Evolutionary conservation across 352 stramenopile species (phyloP).

Genomic region (Globisporangium yorkense): DNA sequence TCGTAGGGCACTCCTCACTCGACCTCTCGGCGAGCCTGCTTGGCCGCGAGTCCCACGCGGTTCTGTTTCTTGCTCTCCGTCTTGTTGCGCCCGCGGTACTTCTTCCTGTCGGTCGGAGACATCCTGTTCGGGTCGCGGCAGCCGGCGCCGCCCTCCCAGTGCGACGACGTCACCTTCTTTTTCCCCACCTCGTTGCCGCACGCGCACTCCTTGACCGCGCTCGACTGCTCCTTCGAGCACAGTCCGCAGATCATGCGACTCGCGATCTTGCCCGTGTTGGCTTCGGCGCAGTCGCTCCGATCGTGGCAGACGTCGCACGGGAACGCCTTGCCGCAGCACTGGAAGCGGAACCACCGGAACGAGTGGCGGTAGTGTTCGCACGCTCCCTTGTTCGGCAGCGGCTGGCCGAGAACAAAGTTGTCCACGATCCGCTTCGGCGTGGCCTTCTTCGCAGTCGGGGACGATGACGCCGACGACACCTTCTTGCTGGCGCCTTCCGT

Average conservation of each 20-base stretch:
- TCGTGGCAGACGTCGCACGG: slow-evolving; percentile 81
- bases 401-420: slow-evolving; percentile 59
- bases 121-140: slow-evolving; percentile 62
- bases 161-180: slow-evolving; percentile 33
- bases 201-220: slow-evolving; percentile 60
- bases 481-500: background rate
- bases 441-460: slow-evolving; percentile 22
- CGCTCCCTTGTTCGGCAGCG: slow-evolving; percentile 57
- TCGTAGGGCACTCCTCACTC: background rate
- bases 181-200: slow-evolving; percentile 66
- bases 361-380: slow-evolving; percentile 83
- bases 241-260: slow-evolving; percentile 81
- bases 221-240: slow-evolving; percentile 80
- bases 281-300: slow-evolving; percentile 55
- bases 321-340: slow-evolving; percentile 80
- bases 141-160: slow-evolving; percentile 77
- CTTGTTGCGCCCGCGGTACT: slow-evolving; percentile 70
- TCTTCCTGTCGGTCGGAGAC: slow-evolving; percentile 63
- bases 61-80: slow-evolving; percentile 79
- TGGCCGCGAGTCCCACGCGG: slow-evolving; percentile 57
- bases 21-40: slow-evolving; percentile 15
- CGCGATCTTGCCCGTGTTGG: slow-evolving; percentile 70
- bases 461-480: background rate
- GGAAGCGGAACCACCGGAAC: slow-evolving; percentile 78
- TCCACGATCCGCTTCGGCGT: slow-evolving; percentile 33